phyloP scores from a whole-genome alignment of 192 early-diverging fungal species.

The Backusella mclennaniae region DNA sequence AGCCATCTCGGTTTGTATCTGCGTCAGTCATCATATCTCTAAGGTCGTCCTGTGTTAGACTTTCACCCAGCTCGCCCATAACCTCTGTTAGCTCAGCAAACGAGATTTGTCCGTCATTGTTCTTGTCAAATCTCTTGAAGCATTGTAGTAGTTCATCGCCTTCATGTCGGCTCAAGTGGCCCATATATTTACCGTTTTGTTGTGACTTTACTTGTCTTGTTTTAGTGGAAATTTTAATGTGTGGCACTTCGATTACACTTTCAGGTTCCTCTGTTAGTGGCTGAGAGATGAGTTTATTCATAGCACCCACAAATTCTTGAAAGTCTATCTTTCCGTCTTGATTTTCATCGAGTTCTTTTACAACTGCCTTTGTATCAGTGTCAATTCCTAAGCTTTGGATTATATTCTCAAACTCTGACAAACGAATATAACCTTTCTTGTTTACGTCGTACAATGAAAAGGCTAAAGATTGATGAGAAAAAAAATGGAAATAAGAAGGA shows the following conservation, averaged over 20 bases:
- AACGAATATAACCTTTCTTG: background rate
- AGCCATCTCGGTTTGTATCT: constrained; percentile 32
- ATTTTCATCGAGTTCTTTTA: constrained; percentile 3
- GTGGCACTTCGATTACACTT: background rate
- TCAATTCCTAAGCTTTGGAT: background rate
- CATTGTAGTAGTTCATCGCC: constrained; percentile 25
- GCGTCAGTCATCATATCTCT: constrained; percentile 35
- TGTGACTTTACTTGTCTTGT: background rate
- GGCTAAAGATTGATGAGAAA: background rate
- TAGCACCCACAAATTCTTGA: constrained; percentile 18
- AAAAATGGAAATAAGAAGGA: too few relatives aligned
- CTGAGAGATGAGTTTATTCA: constrained; percentile 6
- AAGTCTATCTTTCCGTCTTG: constrained; percentile 17
- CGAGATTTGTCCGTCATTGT: constrained; percentile 32
- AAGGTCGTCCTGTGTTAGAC: constrained; percentile 17
- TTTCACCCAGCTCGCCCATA: constrained; percentile 25
- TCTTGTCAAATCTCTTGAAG: constrained; percentile 34
- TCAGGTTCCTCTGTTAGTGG: background rate
- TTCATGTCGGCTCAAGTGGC: background rate
- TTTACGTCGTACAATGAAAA: constrained; percentile 15
- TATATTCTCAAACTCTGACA: constrained; percentile 7
- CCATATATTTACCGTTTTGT: background rate
- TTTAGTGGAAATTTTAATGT: background rate
- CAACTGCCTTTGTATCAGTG: background rate
- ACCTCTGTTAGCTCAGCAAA: constrained; percentile 22